Evolutionary conservation across 352 stramenopile genomes (phyloP), one percentile per base, ranked within the genome.

Genomic region (Pythium sukuiense): DNA sequence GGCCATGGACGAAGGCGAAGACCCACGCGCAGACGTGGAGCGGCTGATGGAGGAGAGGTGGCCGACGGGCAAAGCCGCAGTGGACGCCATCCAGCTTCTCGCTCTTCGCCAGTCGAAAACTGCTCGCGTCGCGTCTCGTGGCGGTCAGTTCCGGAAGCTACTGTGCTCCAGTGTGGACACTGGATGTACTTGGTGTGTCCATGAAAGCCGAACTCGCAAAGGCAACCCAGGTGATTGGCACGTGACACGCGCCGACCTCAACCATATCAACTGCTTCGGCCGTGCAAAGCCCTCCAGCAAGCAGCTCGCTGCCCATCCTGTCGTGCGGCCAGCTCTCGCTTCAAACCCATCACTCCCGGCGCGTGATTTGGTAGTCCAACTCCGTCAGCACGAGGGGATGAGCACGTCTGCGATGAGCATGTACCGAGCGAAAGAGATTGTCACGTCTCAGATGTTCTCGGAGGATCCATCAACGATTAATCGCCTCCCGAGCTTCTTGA

Each of bases 81-180:
- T 59, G 32, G 26, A 46, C 29, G 53, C 53, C 53, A 59, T 59
- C 18, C 30, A 59, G 32, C 53, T 59, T 30, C 30, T 59, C 16
- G 53, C 53, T 18, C 53, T 59, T 16, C 53, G 53, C 43, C 53
- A 59, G 26, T 59, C 32, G 12, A 59, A 59, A 33, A 59, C 53
- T 48, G 53, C 53, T 48, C 48, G 53, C 26, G 53, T 59, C 53
- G 43, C 53, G 13, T 59, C 53, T 45, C 32, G 53, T 48, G 53
- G 53, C 8, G 53, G 53, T 12, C 41, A 59, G 43, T 59, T 59
- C 53, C 26, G 53, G 53, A 59, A 59, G 53, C 30, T 59, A 30
- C 14, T 29, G 52, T 58, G 52, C 35, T 58, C 52, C 20, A 58
- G 52, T 43, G 52, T 27, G 6, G 43, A 24, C 52, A 39, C 52